These are phyloP conservation scores for Cladophialophora bantiana DNA, from an alignment of 2,329 filamentous ascomycete genomes.

Conservation along the genomic window DNA sequence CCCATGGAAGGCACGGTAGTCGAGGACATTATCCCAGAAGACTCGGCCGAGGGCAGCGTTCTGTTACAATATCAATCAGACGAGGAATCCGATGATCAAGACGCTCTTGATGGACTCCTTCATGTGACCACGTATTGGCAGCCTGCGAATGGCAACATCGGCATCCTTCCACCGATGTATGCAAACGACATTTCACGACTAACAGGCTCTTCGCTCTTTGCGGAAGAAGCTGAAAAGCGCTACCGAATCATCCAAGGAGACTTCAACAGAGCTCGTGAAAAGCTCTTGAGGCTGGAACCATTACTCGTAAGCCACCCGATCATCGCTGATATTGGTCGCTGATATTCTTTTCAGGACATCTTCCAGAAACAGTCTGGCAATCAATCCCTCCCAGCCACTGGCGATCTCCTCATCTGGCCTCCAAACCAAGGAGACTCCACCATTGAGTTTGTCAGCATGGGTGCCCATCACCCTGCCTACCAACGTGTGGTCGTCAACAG, in stretches of 20 bases:
- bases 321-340: slow-evolving; percentile 1
- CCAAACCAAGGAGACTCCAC: slow-evolving; percentile 21
- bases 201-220: slow-evolving; percentile 35
- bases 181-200: slow-evolving; percentile 33
- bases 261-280: slow-evolving; percentile 32
- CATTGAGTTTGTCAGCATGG: slow-evolving; percentile 29
- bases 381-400: slow-evolving; percentile 21
- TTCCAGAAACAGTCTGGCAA: slow-evolving; percentile 25
- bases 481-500: slow-evolving; percentile 32
- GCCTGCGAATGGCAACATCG: slow-evolving; percentile 34
- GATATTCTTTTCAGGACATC: slow-evolving; percentile 25
- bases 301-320: slow-evolving; percentile 29
- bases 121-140: slow-evolving; percentile 37
- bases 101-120: slow-evolving; percentile 27
- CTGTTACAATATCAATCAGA: slow-evolving; percentile 34
- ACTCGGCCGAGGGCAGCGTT: slow-evolving; percentile 1
- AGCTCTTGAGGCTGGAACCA: slow-evolving; percentile 37
- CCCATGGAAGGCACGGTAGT: slow-evolving; percentile 30
- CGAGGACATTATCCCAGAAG: slow-evolving; percentile 29
- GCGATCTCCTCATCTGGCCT: slow-evolving; percentile 33
- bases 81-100: slow-evolving; percentile 33
- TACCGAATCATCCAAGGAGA: slow-evolving; percentile 36
- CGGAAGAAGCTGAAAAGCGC: slow-evolving; percentile 33
- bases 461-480: slow-evolving; percentile 23
- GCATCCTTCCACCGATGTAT: slow-evolving; percentile 34